phyloP scores from a whole-genome alignment of 2,329 filamentous ascomycete genomes.

The Diaporthe citri region DNA sequence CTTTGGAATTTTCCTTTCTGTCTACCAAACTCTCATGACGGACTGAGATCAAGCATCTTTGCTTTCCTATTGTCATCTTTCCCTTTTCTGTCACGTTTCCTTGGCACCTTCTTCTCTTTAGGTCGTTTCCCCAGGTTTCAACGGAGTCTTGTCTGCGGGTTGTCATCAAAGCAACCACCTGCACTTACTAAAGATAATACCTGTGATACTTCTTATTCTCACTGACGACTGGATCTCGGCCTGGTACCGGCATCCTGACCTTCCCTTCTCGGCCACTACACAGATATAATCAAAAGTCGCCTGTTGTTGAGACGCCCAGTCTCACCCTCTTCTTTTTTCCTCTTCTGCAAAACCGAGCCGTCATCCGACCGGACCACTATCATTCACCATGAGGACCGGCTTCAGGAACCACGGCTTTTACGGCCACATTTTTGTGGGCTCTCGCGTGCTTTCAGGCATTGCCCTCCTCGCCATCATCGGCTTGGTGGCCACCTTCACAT shows the following conservation, averaged over 20 bases:
- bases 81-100: slow-evolving; percentile 9
- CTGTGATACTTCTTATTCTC: slow-evolving; percentile 15
- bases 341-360: slow-evolving; percentile 70
- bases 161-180: slow-evolving; percentile 17
- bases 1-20: slow-evolving; percentile 23
- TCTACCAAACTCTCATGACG: background rate
- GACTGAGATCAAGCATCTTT: slow-evolving; percentile 12
- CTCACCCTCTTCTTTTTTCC: background rate
- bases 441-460: slow-evolving; percentile 77
- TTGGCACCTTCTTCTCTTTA: background rate
- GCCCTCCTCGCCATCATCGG: slow-evolving; percentile 83
- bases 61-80: slow-evolving; percentile 7
- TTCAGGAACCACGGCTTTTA: slow-evolving; percentile 48
- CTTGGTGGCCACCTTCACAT: slow-evolving; percentile 85
- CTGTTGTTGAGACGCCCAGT: background rate
- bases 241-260: slow-evolving; percentile 10
- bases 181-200: slow-evolving; percentile 23
- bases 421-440: slow-evolving; percentile 81
- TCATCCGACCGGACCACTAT: slow-evolving; percentile 53
- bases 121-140: slow-evolving; percentile 13
- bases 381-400: slow-evolving; percentile 40
- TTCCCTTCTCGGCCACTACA: slow-evolving; percentile 7
- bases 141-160: slow-evolving; percentile 12
- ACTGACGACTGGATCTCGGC: slow-evolving; percentile 4
- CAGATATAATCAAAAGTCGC: slow-evolving; percentile 10